phyloP scores from a whole-genome alignment of 2,329 filamentous ascomycete genomes.

The Fusarium longipes region DNA sequence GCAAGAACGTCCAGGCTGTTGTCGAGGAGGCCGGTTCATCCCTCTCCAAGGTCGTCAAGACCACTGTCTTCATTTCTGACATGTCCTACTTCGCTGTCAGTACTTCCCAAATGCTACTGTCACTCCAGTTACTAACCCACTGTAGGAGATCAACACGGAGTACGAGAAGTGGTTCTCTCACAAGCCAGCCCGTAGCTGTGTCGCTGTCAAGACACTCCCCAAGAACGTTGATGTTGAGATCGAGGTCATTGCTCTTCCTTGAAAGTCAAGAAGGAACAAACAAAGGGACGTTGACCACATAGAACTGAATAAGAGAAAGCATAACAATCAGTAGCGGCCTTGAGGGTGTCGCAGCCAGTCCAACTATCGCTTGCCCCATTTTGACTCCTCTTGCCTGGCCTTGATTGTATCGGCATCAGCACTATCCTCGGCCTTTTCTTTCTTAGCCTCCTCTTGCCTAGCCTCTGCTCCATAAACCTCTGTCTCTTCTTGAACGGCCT shows the following conservation, averaged over 20 bases:
- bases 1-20: slow-evolving; percentile 85
- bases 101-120: not conserved
- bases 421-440: too few relatives aligned
- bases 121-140: not conserved
- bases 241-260: slow-evolving; percentile 83
- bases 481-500: too few relatives aligned
- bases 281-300: not conserved
- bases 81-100: slow-evolving; percentile 85
- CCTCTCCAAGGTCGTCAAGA: slow-evolving; percentile 87
- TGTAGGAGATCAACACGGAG: slow-evolving; percentile 81
- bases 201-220: slow-evolving; percentile 88
- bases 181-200: slow-evolving; percentile 89
- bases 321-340: not conserved
- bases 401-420: too few relatives aligned
- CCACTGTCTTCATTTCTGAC: slow-evolving; percentile 89
- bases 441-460: too few relatives aligned
- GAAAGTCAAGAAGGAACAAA: slow-evolving; percentile 34
- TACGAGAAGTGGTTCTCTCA: slow-evolving; percentile 86
- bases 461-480: too few relatives aligned
- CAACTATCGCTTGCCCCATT: not conserved
- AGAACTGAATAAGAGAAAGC: not conserved
- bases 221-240: slow-evolving; percentile 91
- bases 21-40: slow-evolving; percentile 83
- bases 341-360: not conserved
- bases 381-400: too few relatives aligned